Evolutionary conservation across 768 basidiomycete genomes (phyloP).

Genomic region (Russula compacta): DNA sequence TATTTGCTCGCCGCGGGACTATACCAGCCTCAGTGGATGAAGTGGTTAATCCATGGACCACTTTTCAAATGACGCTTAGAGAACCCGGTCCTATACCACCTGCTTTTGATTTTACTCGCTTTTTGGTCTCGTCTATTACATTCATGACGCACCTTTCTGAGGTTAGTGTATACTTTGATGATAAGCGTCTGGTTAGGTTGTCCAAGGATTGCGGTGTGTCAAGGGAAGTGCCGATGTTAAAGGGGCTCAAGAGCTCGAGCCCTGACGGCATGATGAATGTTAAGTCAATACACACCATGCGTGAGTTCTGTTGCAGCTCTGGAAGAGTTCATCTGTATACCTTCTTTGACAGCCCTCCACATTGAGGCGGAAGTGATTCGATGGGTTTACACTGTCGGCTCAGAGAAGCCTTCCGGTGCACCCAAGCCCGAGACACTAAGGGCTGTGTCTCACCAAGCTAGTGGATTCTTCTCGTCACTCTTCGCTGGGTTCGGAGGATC

Average conservation of each 20-base stretch:
- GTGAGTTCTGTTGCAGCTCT: slow-evolving; percentile 33
- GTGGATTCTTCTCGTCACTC: slow-evolving; percentile 34
- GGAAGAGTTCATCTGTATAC: slow-evolving; percentile 1
- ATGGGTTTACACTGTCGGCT: slow-evolving; percentile 62
- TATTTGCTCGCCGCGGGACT: slow-evolving; percentile 74
- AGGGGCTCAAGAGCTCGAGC: slow-evolving; percentile 47
- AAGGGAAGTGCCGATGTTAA: slow-evolving; percentile 43
- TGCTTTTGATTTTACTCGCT: slow-evolving; percentile 81
- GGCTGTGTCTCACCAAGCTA: slow-evolving; percentile 19
- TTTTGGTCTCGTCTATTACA: slow-evolving; percentile 84
- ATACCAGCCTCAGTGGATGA: slow-evolving; percentile 36
- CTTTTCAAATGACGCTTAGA: slow-evolving; percentile 82
- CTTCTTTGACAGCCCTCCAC: slow-evolving; percentile 43
- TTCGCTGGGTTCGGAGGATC: slow-evolving; percentile 29
- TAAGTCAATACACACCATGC: slow-evolving; percentile 49
- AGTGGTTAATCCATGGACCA: slow-evolving; percentile 55
- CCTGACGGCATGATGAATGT: slow-evolving; percentile 60
- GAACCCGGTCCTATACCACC: slow-evolving; percentile 73
- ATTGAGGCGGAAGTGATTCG: slow-evolving; percentile 79
- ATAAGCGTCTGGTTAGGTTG: slow-evolving; percentile 57
- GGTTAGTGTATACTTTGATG: slow-evolving; percentile 78
- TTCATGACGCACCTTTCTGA: slow-evolving; percentile 79
- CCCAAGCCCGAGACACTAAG: not conserved
- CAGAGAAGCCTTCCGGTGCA: slow-evolving; percentile 42
- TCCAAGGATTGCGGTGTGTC: slow-evolving; percentile 52